Conservation (phyloP, 2,329 filamentous ascomycete genomes). For the Aspergillus floridensis region DNA sequence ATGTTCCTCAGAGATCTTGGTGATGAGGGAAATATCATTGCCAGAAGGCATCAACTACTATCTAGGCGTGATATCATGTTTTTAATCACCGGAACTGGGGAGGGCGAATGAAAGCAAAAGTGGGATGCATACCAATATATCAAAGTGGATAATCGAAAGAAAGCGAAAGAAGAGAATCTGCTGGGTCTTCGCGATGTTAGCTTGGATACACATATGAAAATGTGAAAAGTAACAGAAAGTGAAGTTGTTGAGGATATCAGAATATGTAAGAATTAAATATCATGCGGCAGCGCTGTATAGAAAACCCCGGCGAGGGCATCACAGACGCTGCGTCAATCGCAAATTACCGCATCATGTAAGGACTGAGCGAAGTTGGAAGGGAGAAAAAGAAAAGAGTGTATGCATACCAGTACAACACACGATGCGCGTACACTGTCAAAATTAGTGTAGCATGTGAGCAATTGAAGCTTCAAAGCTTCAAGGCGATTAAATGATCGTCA, state of each 20-base stretch:
- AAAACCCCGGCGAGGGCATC: conserved; percentile 84
- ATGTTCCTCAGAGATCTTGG: conserved; percentile 66
- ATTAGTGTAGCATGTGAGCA: not conserved
- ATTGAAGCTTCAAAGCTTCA: not conserved
- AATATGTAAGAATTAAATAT: conserved; percentile 99
- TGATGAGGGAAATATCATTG: conserved; percentile 59
- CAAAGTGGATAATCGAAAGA: not conserved
- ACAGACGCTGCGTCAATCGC: conserved; percentile 87
- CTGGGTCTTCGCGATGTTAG: conserved; percentile 28
- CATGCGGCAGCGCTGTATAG: conserved; percentile 73
- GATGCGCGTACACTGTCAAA: not conserved
- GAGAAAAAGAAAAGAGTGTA: conserved; percentile 9
- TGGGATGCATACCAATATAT: conserved; percentile 25
- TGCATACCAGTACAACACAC: conserved; percentile 24
- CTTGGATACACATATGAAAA: conserved; percentile 1
- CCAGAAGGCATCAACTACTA: conserved; percentile 63
- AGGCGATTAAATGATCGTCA: not conserved
- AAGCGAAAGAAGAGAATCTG: conserved; percentile 5
- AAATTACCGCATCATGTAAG: conserved; percentile 93
- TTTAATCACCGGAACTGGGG: conserved; percentile 63
- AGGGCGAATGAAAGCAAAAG: not conserved
- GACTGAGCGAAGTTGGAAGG: conserved; percentile 10
- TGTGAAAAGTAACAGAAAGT: not conserved
- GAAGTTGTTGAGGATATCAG: conserved; percentile 57
- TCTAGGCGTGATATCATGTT: conserved; percentile 57